Conservation (phyloP, 805 yeast species). For the Starmera pachycereana region DNA sequence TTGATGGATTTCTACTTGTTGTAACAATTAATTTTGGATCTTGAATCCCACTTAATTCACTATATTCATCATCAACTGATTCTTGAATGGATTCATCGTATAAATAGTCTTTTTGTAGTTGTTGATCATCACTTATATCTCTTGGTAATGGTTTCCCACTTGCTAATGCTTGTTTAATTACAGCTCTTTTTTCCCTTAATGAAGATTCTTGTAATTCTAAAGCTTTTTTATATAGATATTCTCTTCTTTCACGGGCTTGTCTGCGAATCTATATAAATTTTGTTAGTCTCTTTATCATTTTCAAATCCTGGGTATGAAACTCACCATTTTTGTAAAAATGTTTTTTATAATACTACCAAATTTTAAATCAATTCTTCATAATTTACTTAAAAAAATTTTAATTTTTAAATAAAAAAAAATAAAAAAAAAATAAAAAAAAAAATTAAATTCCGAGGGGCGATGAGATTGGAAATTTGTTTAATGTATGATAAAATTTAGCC, state of each 20-base stretch:
- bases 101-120: constrained; percentile 70
- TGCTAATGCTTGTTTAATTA: constrained; percentile 79
- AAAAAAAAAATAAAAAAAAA: too few relatives aligned
- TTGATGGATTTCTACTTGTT: constrained; percentile 85
- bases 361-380: too few relatives aligned
- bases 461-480: too few relatives aligned
- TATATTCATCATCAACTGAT: constrained; percentile 85
- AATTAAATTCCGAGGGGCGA: too few relatives aligned
- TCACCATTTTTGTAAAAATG: too few relatives aligned
- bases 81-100: constrained; percentile 70
- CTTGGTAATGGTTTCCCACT: constrained; percentile 84
- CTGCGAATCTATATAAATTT: constrained; percentile 35
- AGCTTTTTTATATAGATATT: constrained; percentile 82
- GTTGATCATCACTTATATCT: constrained; percentile 80
- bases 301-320: too few relatives aligned
- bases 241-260: constrained; percentile 95
- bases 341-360: too few relatives aligned
- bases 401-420: too few relatives aligned
- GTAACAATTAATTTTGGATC: constrained; percentile 92
- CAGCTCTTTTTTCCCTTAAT: constrained; percentile 76
- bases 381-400: too few relatives aligned
- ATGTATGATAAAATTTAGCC: too few relatives aligned
- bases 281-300: too few relatives aligned
- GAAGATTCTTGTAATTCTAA: constrained; percentile 85
- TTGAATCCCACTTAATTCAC: constrained; percentile 72